Evolutionary conservation across 257 asterid genomes (phyloP), one percentile per base, ranked within the genome.

Genomic region (Jacaranda mimosifolia): DNA sequence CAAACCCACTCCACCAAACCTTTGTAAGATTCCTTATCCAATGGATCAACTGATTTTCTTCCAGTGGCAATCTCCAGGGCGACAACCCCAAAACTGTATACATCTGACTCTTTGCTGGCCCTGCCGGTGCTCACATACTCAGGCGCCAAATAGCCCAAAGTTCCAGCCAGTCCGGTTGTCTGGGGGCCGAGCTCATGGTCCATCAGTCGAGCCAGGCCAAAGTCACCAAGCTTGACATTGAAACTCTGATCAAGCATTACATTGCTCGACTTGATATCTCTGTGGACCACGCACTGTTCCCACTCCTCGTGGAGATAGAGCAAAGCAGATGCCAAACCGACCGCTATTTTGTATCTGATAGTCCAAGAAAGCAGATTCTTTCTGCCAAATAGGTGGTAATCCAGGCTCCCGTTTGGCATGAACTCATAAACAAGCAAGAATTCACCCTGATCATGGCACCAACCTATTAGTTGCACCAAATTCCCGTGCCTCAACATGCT

Each of bases 1-100:
- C 77, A 80, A 58, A 76, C 79, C 84, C 84, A 76, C 72, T 75
- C 82, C 49, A 46, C 79, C 77, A 76, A 32, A 5, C 75, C 38
- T 6, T 18, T 59, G 7, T 10, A 13, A 1, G 13, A 49, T 9
- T 66, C 35, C 43, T 7, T n/a, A 38, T 14, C 73, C 60, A 19
- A 8, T 1, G 12, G 18, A 52, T 48, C 46, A 0, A 26, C 9
- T 1, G 82, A 18, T 46, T 55, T 77, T 38, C 68, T 77, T 17
- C 85, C 87, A 3, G 71, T 63, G 1, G 85, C 85, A 15, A 84
- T 84, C 70, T 84, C 87, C 14, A 84, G 32, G 2, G 57, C 73
- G 63, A 84, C 85, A 0, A 81, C 36, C 21, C 87, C 88, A 51
- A 84, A 84, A 53, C 88, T 84, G 10, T 70, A 84, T 13, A 84